Evolutionary conservation across 768 basidiomycete genomes (phyloP), one percentile per base, ranked within the genome.

Genomic region (Lactarius psammicola): DNA sequence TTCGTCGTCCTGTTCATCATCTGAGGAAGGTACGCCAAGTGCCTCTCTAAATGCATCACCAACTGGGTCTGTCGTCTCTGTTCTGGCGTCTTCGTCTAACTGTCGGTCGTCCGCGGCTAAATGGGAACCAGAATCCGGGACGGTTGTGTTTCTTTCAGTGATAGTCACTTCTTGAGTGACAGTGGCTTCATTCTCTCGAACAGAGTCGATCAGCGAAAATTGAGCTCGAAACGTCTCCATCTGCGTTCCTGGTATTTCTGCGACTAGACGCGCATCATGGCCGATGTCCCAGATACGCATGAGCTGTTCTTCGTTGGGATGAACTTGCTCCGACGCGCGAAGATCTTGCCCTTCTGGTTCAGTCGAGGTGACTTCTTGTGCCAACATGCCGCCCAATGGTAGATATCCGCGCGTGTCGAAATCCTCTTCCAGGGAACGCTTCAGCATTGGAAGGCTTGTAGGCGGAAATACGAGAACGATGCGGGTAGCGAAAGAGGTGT

Each of bases 251-350:
- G 40, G 55, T 28, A 55, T 30, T 23, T 68, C 69, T 26, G 63
- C 82, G 28, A 96, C 74, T 6, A 78, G 75, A 68, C 78, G 81
- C 1, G 88, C 89, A 72, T 97, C 94, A 17, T 81, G 77, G 56
- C 95, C 79, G 49, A 97, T 78, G 76, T 97, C 96, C 55, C 85
- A 82, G 64, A 99, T 90, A 69, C 97, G 82, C 93, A 98, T 95
- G 51, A 99, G 77, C 71, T 95, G 92, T 79, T 96, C 94, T 65
- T 92, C 95, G 71, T 99, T 98, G 9, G 97, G 97, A 78, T 98
- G 89, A 1, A 85, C 84, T 34, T 74, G 84, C 40, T 74, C 75
- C 30, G 59, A 34, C 30, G 64, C 56, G 46, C 61, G 70, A 33
- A 56, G 33, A 33, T 63, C 68, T 28, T 63, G 59, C 26, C 4